A percentile compares a stretch with the other conserved stretches of the same genome.
Evolutionary conservation across 108 stramenopile genomes (phyloP).

Genomic region (Fistulifera pelliculosa): DNA sequence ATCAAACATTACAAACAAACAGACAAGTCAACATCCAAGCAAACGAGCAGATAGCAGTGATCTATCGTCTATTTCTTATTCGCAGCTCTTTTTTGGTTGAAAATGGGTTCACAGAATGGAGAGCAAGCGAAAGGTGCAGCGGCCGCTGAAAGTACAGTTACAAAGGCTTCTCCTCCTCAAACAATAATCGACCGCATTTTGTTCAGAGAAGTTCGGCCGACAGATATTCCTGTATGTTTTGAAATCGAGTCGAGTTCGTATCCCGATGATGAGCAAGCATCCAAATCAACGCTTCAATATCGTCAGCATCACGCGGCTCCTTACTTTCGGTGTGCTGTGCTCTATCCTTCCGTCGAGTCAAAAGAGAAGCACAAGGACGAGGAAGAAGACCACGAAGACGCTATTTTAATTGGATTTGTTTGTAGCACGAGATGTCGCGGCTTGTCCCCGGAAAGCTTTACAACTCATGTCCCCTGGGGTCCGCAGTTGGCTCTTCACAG

Average conservation of each 20-base stretch:
- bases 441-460: slow-evolving; percentile 55
- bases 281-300: slow-evolving; percentile 69
- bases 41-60: too few relatives aligned
- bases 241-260: slow-evolving; percentile 56
- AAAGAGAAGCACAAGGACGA: slow-evolving; percentile 18
- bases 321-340: slow-evolving; percentile 72
- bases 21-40: too few relatives aligned
- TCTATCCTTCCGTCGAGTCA: not conserved
- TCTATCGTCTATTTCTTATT: too few relatives aligned
- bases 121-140: too few relatives aligned
- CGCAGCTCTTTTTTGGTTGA: too few relatives aligned
- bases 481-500: slow-evolving; percentile 80
- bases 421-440: slow-evolving; percentile 65
- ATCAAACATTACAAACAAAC: too few relatives aligned
- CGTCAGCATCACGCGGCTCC: slow-evolving; percentile 81
- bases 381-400: slow-evolving; percentile 43
- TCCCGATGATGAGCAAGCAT: slow-evolving; percentile 76
- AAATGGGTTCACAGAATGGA: too few relatives aligned
- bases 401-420: slow-evolving; percentile 67
- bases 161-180: too few relatives aligned
- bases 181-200: too few relatives aligned
- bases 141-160: too few relatives aligned
- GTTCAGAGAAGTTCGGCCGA: slow-evolving; percentile 29
- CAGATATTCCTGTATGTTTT: slow-evolving; percentile 57
- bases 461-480: slow-evolving; percentile 65